A percentile compares a stretch with the other conserved stretches of the same genome.
phyloP scores from a whole-genome alignment of 768 basidiomycete species.

The Mycena rebaudengoi region DNA sequence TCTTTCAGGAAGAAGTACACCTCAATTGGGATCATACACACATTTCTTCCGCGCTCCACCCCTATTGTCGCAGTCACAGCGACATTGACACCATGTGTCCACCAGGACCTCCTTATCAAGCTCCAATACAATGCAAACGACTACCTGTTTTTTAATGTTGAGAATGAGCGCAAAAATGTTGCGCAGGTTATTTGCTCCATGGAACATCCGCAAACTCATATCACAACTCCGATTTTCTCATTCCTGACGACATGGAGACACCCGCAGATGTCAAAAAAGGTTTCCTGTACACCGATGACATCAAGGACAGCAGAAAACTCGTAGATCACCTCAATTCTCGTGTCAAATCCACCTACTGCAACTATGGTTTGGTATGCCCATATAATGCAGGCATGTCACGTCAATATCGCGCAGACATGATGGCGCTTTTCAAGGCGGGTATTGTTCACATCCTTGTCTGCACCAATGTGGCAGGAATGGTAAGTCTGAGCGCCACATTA shows the following conservation, averaged over 20 bases:
- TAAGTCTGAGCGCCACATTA: slow-evolving; percentile 14
- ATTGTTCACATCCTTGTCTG: slow-evolving; percentile 40
- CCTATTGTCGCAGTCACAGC: slow-evolving; percentile 45
- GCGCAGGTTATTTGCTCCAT: slow-evolving; percentile 43
- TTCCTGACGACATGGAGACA: no score
- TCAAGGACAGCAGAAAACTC: slow-evolving; percentile 33
- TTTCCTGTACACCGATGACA: slow-evolving; percentile 14
- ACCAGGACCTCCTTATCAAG: slow-evolving; percentile 35
- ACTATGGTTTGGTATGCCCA: slow-evolving; percentile 31
- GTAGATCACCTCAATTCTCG: slow-evolving; percentile 32
- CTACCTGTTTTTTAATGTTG: slow-evolving; percentile 31
- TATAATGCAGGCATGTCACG: slow-evolving; percentile 35
- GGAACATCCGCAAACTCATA: slow-evolving; percentile 41
- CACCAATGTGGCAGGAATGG: slow-evolving; percentile 49
- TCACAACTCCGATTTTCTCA: slow-evolving; percentile 43
- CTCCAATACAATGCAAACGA: slow-evolving; percentile 33
- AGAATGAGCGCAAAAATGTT: slow-evolving; percentile 46
- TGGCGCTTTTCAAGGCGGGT: slow-evolving; percentile 36
- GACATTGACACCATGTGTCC: slow-evolving; percentile 38
- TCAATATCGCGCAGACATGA: slow-evolving; percentile 30
- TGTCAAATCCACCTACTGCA: slow-evolving; percentile 13
- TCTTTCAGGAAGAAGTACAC: slow-evolving; percentile 44
- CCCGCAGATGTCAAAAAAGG: slow-evolving; percentile 29
- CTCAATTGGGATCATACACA: slow-evolving; percentile 34
- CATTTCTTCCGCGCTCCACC: slow-evolving; percentile 35